These are phyloP conservation scores for Pichia gijzeniarum DNA, from an alignment of 805 yeast genomes.

Conservation along the genomic window DNA sequence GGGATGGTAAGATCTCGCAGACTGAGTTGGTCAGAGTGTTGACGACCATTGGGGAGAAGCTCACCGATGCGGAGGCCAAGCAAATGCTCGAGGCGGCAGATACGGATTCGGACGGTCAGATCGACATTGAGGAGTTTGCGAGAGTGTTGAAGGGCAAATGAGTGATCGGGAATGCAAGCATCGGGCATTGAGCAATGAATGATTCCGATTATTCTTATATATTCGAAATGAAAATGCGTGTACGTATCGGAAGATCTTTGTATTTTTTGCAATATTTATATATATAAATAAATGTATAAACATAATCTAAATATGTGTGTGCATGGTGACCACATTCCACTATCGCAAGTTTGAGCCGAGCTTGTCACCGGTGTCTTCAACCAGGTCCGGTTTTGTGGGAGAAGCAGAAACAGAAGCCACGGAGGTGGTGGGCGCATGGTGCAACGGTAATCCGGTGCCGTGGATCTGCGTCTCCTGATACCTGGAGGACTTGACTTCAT, in stretches of 20 bases:
- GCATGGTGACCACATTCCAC: too few species aligned
- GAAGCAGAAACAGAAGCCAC: not conserved
- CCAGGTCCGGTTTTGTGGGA: too few species aligned
- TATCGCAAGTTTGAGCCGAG: not conserved
- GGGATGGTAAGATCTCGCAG: constrained; percentile 94
- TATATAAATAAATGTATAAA: too few species aligned
- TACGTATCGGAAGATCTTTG: too few species aligned
- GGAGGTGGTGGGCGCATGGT: not conserved
- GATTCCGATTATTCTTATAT: too few species aligned
- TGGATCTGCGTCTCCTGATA: not conserved
- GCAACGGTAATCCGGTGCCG: constrained; percentile 2
- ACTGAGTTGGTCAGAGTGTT: constrained; percentile 95
- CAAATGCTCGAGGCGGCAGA: constrained; percentile 97
- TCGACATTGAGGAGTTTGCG: constrained; percentile 94
- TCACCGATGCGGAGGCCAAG: constrained; percentile 94
- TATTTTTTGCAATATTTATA: too few species aligned
- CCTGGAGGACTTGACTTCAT: constrained; percentile 1
- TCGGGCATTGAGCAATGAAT: too few species aligned
- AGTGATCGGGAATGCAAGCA: not conserved
- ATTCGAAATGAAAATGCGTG: too few species aligned
- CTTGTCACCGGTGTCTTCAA: constrained; percentile 1
- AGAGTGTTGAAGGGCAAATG: constrained; percentile 71
- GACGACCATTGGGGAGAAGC: constrained; percentile 84
- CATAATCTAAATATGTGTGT: too few species aligned
- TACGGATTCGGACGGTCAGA: constrained; percentile 93